Evolutionary conservation across 1,284 basidiomycete genomes (phyloP), one percentile per base, ranked within the genome.

Genomic region (Naganishia liquefaciens): DNA sequence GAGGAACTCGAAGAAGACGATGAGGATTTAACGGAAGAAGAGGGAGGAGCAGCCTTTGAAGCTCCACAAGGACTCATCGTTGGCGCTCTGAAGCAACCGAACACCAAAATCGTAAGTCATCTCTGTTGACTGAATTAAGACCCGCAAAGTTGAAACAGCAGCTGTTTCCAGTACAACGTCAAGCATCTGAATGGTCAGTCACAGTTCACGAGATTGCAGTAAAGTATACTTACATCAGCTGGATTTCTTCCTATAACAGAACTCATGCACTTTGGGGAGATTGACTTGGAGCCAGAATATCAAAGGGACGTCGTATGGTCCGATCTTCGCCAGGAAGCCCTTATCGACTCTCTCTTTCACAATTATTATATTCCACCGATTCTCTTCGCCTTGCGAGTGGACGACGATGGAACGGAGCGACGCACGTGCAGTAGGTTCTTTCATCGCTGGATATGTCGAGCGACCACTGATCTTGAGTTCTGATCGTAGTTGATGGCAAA

Each of bases 281-380:
- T 79, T 55, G 67, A 76, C 10, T 69, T 77, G 15, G 63, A 72
- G 40, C 75, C 76, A 0, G 64, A 69, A 11, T 79, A 77, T 67
- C 77, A 79, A 66, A 72, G 77, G 62, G 75, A 75, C 40, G 74
- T 79, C 9, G 77, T 79, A 3, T 79, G 77, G 77, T 44, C 71
- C 0, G 68, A 66, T 19, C 7, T 37, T 5, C 30, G 51, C 11
- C 63, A 54, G 25, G 62, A 60, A 44, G 55, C 46, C 44, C 39
- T 63, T 25, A 50, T 68, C 51, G 64, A 61, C 30, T 54, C 50
- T 23, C 46, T 65, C 5, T 60, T 67, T 28, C 67, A 75, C 73
- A 77, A 77, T 68, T 79, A 73, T 67, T 76, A 75, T 50, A 71
- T 77, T 27, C 76, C 76, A 5, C 76, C 77, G 3, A 66, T 79